phyloP scores from a whole-genome alignment of 345 rosid genomes.

The Jatropha curcas region DNA sequence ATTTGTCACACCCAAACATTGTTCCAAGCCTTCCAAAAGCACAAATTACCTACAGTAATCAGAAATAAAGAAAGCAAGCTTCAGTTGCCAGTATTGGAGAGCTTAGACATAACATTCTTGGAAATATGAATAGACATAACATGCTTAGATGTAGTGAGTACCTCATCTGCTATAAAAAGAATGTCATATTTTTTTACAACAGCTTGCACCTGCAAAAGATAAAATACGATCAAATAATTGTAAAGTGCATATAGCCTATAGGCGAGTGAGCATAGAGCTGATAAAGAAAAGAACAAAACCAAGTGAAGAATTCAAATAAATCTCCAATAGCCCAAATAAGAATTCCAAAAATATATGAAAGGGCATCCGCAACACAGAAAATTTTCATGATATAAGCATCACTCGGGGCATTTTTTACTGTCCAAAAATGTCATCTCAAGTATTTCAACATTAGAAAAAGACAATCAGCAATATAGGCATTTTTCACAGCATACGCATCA shows the following conservation, averaged over 20 bases:
- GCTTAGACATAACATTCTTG: neutral
- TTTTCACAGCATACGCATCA: neutral
- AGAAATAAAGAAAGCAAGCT: conserved; percentile 13
- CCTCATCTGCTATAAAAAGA: conserved; percentile 94
- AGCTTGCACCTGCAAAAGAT: conserved; percentile 69
- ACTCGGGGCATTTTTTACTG: neutral
- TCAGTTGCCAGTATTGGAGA: neutral
- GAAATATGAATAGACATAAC: neutral
- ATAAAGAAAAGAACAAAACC: neutral
- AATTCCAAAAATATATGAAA: neutral
- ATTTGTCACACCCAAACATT: conserved; percentile 91
- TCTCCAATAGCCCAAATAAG: neutral
- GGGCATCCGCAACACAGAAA: neutral
- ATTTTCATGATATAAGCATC: neutral
- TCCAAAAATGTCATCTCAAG: neutral
- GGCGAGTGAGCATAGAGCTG: neutral
- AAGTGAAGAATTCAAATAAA: neutral
- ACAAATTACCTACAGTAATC: conserved; percentile 69
- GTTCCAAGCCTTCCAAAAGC: conserved; percentile 99
- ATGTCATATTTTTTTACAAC: conserved; percentile 86
- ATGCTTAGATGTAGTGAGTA: conserved; percentile 24
- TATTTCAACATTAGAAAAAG: neutral
- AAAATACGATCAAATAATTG: neutral
- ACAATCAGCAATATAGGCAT: neutral
- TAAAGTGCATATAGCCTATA: neutral